Evolutionary conservation across 495 filamentous ascomycete species (phyloP), one percentile per base, ranked within the genome.

Genomic region (Lineolata rhizophorae): DNA sequence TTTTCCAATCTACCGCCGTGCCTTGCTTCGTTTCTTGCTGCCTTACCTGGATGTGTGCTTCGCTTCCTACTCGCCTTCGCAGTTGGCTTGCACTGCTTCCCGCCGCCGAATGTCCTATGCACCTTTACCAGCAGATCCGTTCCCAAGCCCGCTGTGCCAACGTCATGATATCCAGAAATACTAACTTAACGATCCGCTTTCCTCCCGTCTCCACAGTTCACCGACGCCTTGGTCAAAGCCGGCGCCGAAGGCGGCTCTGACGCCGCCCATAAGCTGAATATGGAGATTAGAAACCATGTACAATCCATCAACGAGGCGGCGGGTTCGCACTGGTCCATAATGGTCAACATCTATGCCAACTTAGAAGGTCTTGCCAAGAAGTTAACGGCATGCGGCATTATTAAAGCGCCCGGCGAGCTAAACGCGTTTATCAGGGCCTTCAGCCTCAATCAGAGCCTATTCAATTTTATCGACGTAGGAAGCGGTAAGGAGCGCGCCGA

Each of bases 401-500:
- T 55, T 14, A 38, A 32, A 20, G 38, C 34, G 18, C 41, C 38
- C 5, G 28, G 35, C 26, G 48, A 55, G 14, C 32, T 53, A 5
- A 31, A 43, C 4, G 34, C 30, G 3, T 55, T 55, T 34, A 45
- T 41, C n/a, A 48, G 45, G 10, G 29, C 37, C 13, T 55, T 55
- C 44, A 42, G 43, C 14, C 35, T 46, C 20, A 49, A 49, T 31
- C 52, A 55, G 31, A 43, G 48, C 0, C 38, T 53, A 25, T 55
- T 52, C 44, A 52, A 36, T 37, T 45, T 55, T 36, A 42, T 55
- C 29, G 52, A 55, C 31, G 52, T 52, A 14, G 52, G 52, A 3
- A 36, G 35, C 22, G 52, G 52, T 21, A 55, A 55, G 34, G 52
- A 56, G 34, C 35, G 51, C 18, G 52, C 52, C 11, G 52, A 56